These are phyloP conservation scores for Coniochaeta sp. DNA, from an alignment of 2,329 filamentous ascomycete species.

Conservation along the genomic window DNA sequence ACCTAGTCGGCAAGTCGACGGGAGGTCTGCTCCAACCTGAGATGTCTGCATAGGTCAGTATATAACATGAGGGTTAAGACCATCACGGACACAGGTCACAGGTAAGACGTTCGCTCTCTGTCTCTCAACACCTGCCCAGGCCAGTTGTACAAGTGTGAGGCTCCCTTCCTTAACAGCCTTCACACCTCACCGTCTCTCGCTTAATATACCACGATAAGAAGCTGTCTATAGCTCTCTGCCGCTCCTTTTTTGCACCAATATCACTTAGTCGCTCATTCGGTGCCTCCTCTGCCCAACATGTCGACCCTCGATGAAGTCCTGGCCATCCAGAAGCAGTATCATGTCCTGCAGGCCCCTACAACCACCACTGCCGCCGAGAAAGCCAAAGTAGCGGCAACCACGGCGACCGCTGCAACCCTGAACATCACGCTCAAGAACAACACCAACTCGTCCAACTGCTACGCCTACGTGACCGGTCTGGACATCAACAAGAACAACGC, in stretches of 20 bases:
- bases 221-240: slow-evolving; percentile 1
- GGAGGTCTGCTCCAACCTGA: neutral
- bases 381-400: slow-evolving; percentile 1
- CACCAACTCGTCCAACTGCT: slow-evolving; percentile 52
- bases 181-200: neutral
- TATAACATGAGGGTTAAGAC: neutral
- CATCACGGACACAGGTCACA: neutral
- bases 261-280: neutral
- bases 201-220: slow-evolving; percentile 1
- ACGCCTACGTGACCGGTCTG: slow-evolving; percentile 64
- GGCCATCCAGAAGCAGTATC: slow-evolving; percentile 14
- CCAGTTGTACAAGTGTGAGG: slow-evolving; percentile 1
- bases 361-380: neutral
- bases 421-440: slow-evolving; percentile 59
- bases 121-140: neutral
- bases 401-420: slow-evolving; percentile 31
- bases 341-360: slow-evolving; percentile 16
- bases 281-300: slow-evolving; percentile 11
- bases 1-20: neutral
- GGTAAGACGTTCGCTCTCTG: neutral
- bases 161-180: slow-evolving; percentile 2
- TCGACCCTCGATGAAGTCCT: slow-evolving; percentile 18
- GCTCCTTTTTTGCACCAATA: neutral
- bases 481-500: slow-evolving; percentile 52
- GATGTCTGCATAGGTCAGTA: neutral